These are phyloP conservation scores for Protostelium mycophagum DNA, from an alignment of 78 protist species.

Conservation along the genomic window DNA sequence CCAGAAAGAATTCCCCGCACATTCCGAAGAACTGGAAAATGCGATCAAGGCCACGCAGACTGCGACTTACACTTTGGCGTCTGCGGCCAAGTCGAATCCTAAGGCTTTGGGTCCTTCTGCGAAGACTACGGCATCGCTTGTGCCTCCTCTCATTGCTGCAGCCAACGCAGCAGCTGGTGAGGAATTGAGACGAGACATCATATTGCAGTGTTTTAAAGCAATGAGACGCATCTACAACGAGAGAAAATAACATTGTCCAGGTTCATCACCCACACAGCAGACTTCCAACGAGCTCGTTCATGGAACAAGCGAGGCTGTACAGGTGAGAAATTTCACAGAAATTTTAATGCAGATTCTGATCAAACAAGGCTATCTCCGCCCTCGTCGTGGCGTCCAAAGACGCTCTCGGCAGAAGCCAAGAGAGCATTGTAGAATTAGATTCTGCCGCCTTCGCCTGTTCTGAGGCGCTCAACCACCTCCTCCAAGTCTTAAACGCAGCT, in stretches of 20 bases:
- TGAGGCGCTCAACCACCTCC: neutral
- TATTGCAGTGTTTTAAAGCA: too few relatives aligned
- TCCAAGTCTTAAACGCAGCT: neutral
- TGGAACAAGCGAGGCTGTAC: neutral
- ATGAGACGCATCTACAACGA: too few relatives aligned
- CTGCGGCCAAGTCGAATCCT: slow-evolving; percentile 29
- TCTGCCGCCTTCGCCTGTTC: neutral
- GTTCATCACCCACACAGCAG: neutral
- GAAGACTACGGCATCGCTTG: slow-evolving; percentile 41
- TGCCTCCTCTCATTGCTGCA: slow-evolving; percentile 24
- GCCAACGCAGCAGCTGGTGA: slow-evolving; percentile 7
- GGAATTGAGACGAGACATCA: too few relatives aligned
- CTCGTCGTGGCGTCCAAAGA: neutral
- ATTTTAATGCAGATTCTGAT: too few relatives aligned
- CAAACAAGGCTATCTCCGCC: neutral
- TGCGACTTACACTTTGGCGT: neutral
- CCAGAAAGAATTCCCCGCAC: neutral
- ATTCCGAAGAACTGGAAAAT: neutral
- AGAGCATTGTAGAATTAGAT: neutral
- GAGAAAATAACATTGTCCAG: too few relatives aligned
- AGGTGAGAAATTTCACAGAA: too few relatives aligned
- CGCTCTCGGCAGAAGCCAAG: neutral
- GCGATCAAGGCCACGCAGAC: slow-evolving; percentile 1
- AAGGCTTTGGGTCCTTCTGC: slow-evolving; percentile 42
- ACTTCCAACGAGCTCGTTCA: neutral